Percentiles rank a stretch among this genome's conserved stretches.
Conservation (phyloP, 2,329 filamentous ascomycete genomes). For the Corinectria fuckeliana region DNA sequence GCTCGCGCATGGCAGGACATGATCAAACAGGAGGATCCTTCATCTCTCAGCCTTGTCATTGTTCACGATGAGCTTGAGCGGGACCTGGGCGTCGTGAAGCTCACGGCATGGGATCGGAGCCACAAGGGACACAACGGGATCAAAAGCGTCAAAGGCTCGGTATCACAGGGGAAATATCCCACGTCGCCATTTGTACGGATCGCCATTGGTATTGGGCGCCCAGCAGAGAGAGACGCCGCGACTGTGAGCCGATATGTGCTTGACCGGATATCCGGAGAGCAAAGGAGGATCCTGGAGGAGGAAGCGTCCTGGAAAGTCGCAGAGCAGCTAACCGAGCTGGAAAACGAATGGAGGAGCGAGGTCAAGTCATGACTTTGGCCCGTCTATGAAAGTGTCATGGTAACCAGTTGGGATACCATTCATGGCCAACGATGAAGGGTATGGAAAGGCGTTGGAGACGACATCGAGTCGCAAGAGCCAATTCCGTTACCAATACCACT, state of each 20-base stretch:
- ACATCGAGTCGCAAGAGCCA: not conserved
- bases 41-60: conserved; percentile 66
- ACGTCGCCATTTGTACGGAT: conserved; percentile 63
- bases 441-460: not conserved
- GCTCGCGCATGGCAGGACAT: conserved; percentile 68
- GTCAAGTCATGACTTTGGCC: conserved; percentile 22
- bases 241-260: conserved; percentile 82
- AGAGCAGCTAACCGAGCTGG: conserved; percentile 55
- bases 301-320: conserved; percentile 60
- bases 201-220: conserved; percentile 87
- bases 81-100: conserved; percentile 69
- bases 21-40: conserved; percentile 46
- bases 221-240: conserved; percentile 67
- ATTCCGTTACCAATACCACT: not conserved
- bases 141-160: conserved; percentile 65
- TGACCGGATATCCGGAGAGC: conserved; percentile 63
- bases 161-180: conserved; percentile 52
- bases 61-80: conserved; percentile 90
- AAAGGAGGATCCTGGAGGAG: conserved; percentile 59
- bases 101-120: conserved; percentile 68
- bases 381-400: not conserved
- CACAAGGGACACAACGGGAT: conserved; percentile 77
- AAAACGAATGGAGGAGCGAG: conserved; percentile 46
- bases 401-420: not conserved
- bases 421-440: not conserved